These are phyloP conservation scores for Amanita jacksonii DNA, from an alignment of 768 basidiomycete species.

Conservation along the genomic window DNA sequence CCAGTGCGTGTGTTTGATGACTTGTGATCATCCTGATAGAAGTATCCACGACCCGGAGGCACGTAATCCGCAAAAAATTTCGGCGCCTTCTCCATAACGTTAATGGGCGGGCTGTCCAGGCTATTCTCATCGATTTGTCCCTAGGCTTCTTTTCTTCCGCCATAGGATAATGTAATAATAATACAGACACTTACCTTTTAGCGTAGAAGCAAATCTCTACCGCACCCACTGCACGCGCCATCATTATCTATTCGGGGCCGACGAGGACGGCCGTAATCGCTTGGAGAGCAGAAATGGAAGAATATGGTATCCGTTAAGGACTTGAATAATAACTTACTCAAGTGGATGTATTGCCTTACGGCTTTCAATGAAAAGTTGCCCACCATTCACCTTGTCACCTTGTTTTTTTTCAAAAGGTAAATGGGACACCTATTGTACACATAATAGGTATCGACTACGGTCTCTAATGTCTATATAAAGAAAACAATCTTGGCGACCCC, in stretches of 20 bases:
- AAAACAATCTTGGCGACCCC: too few species aligned
- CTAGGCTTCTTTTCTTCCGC: neutral
- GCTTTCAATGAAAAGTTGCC: neutral
- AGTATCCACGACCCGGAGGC: too few species aligned
- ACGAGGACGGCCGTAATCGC: slow-evolving; percentile 2
- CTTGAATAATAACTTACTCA: neutral
- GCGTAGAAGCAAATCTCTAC: too few species aligned
- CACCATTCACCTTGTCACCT: too few species aligned
- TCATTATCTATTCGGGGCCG: slow-evolving; percentile 4
- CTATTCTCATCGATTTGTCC: neutral
- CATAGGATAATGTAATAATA: neutral
- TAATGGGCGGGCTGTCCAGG: neutral
- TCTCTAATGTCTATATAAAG: too few species aligned
- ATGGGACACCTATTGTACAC: too few species aligned
- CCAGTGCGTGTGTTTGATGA: too few species aligned
- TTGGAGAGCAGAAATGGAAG: slow-evolving; percentile 4
- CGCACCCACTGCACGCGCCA: neutral
- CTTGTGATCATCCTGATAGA: too few species aligned
- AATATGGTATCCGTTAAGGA: slow-evolving; percentile 2
- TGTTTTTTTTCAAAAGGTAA: too few species aligned
- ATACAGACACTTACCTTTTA: neutral
- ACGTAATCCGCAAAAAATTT: too few species aligned
- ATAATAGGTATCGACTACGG: too few species aligned
- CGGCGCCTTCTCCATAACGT: neutral
- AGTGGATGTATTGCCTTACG: neutral